Conservation (phyloP, 1,284 basidiomycete species). For the Cystobasidium slooffiae region DNA sequence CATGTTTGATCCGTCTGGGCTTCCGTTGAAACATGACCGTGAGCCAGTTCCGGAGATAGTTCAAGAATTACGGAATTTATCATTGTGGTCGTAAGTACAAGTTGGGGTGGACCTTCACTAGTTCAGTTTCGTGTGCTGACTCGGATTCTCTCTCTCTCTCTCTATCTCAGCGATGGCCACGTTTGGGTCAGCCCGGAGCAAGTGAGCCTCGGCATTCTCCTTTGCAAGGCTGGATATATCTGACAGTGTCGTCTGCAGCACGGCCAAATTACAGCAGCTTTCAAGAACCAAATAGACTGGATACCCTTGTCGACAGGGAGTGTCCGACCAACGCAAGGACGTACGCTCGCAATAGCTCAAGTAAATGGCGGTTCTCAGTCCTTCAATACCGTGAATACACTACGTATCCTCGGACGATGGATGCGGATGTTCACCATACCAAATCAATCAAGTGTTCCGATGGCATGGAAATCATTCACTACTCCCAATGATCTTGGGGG, state of each 20-base stretch:
- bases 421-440: conserved; percentile 56
- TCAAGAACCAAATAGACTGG: conserved; percentile 59
- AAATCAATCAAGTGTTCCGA: conserved; percentile 56
- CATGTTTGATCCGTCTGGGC: conserved; percentile 55
- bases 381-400: conserved; percentile 58
- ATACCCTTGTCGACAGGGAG: conserved; percentile 57
- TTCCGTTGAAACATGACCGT: conserved; percentile 58
- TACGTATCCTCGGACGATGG: conserved; percentile 57
- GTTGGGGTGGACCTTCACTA: neutral
- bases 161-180: conserved; percentile 53
- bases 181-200: conserved; percentile 58
- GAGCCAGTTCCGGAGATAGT: conserved; percentile 54
- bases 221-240: too few relatives aligned
- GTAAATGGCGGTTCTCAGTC: conserved; percentile 58
- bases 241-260: too few relatives aligned
- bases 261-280: conserved; percentile 57
- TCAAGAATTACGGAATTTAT: conserved; percentile 54
- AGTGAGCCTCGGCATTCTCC: too few relatives aligned
- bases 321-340: conserved; percentile 58
- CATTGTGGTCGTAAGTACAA: conserved; percentile 49
- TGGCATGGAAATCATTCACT: conserved; percentile 57
- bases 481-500: conserved; percentile 6
- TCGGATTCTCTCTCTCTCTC: neutral
- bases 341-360: conserved; percentile 55
- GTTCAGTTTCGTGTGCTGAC: neutral